Evolutionary conservation across 306 rosid genomes (phyloP).

Genomic region (Prosopis cineraria): DNA sequence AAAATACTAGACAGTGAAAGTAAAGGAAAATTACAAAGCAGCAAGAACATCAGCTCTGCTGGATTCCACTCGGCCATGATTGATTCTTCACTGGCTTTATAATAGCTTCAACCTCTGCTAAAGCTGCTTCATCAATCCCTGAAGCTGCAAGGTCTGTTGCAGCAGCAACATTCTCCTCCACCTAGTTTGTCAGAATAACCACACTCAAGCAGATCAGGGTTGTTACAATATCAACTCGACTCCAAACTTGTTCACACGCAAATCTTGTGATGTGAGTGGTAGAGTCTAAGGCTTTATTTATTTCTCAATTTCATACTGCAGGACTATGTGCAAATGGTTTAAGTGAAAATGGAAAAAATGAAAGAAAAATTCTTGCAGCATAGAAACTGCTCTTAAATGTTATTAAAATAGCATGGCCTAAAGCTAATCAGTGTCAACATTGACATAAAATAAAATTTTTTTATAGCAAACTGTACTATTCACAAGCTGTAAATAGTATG

Average conservation of each 20-base stretch:
- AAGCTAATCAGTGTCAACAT: not conserved
- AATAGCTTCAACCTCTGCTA: constrained; percentile 76
- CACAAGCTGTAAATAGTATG: not conserved
- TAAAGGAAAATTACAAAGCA: constrained; percentile 22
- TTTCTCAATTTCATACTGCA: not conserved
- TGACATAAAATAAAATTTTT: not conserved
- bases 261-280: not conserved
- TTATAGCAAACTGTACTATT: not conserved
- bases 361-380: not conserved
- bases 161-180: constrained; percentile 88
- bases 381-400: not conserved
- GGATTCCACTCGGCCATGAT: constrained; percentile 92
- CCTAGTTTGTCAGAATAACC: constrained; percentile 50
- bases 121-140: constrained; percentile 67
- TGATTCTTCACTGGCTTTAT: constrained; percentile 79
- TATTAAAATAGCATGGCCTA: not conserved
- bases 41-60: constrained; percentile 51
- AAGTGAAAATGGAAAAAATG: not conserved
- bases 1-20: constrained; percentile 12
- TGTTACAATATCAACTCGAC: not conserved
- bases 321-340: not conserved
- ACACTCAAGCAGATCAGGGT: constrained; percentile 20
- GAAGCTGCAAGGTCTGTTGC: constrained; percentile 62
- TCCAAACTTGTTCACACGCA: not conserved
- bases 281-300: constrained; percentile 5